Percentiles rank a stretch among this genome's conserved stretches.
Conservation (phyloP, 202 grass and related monocot species). For the Digitaria exilis region DNA sequence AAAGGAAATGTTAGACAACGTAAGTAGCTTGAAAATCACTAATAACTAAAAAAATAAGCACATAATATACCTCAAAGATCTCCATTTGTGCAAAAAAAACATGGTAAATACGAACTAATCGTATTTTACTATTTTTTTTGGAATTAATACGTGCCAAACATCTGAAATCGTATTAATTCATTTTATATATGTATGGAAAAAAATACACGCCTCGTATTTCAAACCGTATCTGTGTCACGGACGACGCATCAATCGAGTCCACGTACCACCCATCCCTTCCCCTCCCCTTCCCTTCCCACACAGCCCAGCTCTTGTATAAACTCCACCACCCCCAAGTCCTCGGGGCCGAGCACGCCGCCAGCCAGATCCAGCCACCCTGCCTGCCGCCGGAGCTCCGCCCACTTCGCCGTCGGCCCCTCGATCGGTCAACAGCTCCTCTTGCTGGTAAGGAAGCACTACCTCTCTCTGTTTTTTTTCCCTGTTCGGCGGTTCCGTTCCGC, state of each 20-base stretch:
- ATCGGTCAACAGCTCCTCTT: neutral
- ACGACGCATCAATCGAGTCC: constrained; percentile 1
- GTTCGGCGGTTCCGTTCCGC: neutral
- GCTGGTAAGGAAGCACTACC: neutral
- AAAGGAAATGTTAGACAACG: neutral
- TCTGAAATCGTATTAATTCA: neutral
- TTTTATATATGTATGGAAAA: too few relatives aligned
- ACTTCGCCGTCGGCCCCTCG: neutral
- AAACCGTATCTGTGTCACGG: constrained; percentile 18
- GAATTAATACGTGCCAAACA: neutral
- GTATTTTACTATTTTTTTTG: neutral
- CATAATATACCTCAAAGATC: neutral
- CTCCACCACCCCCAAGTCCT: constrained; percentile 22
- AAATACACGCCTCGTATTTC: constrained; percentile 1
- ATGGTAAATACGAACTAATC: neutral
- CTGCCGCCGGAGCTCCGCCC: neutral
- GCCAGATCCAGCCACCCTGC: neutral
- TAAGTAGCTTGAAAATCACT: neutral
- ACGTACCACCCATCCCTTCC: neutral
- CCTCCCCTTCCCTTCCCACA: neutral
- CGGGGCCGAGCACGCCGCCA: constrained; percentile 4
- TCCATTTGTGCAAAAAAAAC: neutral
- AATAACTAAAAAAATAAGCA: neutral
- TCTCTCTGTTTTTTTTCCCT: neutral
- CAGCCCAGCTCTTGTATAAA: constrained; percentile 9